Conservation (phyloP, 1,284 basidiomycete genomes). For the Moesziomyces globuligerus region DNA sequence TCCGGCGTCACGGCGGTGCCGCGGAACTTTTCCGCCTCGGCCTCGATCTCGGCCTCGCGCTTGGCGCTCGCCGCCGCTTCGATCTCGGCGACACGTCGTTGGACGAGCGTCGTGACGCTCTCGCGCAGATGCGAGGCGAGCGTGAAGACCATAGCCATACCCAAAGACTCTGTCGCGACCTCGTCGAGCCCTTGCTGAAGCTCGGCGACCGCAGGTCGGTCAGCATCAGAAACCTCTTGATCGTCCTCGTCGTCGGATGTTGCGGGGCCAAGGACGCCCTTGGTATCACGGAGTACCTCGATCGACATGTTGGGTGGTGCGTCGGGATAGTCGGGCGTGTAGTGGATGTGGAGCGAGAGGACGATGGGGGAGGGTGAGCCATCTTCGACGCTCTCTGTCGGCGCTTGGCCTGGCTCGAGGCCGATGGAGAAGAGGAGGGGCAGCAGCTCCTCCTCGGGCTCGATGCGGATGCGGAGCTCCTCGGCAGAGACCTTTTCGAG, state of each 20-base stretch:
- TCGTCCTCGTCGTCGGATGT: constrained; percentile 10
- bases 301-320: constrained; percentile 80
- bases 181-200: constrained; percentile 71
- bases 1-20: constrained; percentile 88
- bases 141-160: constrained; percentile 98
- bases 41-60: constrained; percentile 78
- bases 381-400: constrained; percentile 37
- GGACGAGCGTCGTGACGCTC: constrained; percentile 72
- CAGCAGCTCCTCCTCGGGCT: constrained; percentile 81
- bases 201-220: constrained; percentile 24
- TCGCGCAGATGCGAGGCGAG: constrained; percentile 88
- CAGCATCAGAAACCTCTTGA: background rate
- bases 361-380: constrained; percentile 73
- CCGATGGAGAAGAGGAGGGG: constrained; percentile 62
- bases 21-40: constrained; percentile 84
- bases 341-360: constrained; percentile 77
- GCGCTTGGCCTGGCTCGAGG: constrained; percentile 32
- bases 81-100: constrained; percentile 73
- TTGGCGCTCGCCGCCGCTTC: constrained; percentile 73
- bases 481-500: constrained; percentile 87
- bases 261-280: constrained; percentile 39
- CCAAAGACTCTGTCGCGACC: constrained; percentile 85
- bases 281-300: constrained; percentile 72
- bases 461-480: constrained; percentile 83
- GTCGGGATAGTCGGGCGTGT: constrained; percentile 79